Percentiles rank a stretch among this genome's conserved stretches.
Conservation (phyloP, 306 rosid genomes). For the Geum urbanum region DNA sequence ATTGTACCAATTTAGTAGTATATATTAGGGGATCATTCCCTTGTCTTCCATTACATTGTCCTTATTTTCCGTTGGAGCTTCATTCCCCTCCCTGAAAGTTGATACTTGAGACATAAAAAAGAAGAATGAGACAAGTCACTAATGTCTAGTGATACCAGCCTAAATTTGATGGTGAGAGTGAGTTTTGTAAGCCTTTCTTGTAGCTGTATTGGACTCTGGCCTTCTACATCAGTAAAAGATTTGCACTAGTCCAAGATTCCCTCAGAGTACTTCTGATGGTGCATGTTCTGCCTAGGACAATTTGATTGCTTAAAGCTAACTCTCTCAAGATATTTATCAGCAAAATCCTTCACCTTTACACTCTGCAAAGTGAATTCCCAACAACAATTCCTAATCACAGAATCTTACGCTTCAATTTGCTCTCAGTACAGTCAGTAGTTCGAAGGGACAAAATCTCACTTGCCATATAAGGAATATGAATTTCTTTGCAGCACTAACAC, state of each 20-base stretch:
- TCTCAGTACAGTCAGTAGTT: not conserved
- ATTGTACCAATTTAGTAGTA: constrained; percentile 8
- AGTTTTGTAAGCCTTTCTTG: constrained; percentile 16
- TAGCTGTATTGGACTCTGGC: constrained; percentile 35
- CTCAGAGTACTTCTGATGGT: constrained; percentile 26
- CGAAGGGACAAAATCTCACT: constrained; percentile 7
- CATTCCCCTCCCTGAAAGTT: not conserved
- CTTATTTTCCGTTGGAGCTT: not conserved
- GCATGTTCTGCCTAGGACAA: constrained; percentile 12
- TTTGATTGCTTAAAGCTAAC: constrained; percentile 13
- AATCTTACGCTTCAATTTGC: not conserved
- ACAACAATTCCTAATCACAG: not conserved
- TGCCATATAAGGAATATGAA: not conserved
- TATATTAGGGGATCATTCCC: constrained; percentile 10
- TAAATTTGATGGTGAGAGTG: constrained; percentile 10
- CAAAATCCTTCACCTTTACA: constrained; percentile 7
- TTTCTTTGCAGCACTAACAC: not conserved
- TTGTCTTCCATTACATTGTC: constrained; percentile 3
- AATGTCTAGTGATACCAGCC: constrained; percentile 23
- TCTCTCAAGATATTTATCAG: constrained; percentile 8
- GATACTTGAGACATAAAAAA: constrained; percentile 17
- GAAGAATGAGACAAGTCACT: not conserved
- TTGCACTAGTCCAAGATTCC: constrained; percentile 28
- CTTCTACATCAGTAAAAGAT: constrained; percentile 36
- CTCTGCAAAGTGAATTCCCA: not conserved